Percentiles rank a stretch among this genome's conserved stretches.
These are phyloP conservation scores for Aphanomyces invadans DNA, from an alignment of 352 stramenopile genomes.

Conservation along the genomic window DNA sequence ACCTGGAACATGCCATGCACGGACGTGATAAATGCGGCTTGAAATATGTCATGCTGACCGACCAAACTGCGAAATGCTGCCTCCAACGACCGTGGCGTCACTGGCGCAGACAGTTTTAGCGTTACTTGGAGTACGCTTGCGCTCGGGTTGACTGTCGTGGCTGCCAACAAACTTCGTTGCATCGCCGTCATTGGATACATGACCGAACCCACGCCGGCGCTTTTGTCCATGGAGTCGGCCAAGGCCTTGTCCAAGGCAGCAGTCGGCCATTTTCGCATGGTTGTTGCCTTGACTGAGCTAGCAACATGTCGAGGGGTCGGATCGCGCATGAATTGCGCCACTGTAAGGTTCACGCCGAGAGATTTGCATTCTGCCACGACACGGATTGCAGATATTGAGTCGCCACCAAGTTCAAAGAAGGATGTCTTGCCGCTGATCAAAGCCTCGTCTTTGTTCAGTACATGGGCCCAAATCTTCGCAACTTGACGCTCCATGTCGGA, in stretches of 20 bases:
- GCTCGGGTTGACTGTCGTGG: background rate
- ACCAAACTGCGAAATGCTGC: background rate
- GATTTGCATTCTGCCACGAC: background rate
- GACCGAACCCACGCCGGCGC: background rate
- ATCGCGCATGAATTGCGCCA: background rate
- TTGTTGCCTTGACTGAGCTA: background rate
- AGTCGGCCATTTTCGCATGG: background rate
- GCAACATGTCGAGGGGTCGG: background rate
- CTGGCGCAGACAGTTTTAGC: background rate
- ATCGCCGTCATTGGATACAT: background rate
- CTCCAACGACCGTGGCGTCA: background rate
- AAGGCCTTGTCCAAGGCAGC: too few relatives aligned
- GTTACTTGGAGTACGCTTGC: background rate
- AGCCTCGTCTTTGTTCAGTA: background rate
- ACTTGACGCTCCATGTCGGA: background rate
- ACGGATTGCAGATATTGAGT: background rate
- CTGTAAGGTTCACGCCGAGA: background rate
- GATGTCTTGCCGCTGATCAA: background rate
- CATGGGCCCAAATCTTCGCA: background rate
- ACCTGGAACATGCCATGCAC: conserved; percentile 1
- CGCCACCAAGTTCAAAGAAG: conserved; percentile 6
- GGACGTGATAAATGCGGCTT: background rate
- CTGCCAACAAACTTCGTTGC: background rate
- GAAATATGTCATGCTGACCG: background rate
- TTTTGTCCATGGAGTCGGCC: too few relatives aligned